Conservation (phyloP, 169 alveolate genomes). For the Plasmodium billcollinsi region DNA sequence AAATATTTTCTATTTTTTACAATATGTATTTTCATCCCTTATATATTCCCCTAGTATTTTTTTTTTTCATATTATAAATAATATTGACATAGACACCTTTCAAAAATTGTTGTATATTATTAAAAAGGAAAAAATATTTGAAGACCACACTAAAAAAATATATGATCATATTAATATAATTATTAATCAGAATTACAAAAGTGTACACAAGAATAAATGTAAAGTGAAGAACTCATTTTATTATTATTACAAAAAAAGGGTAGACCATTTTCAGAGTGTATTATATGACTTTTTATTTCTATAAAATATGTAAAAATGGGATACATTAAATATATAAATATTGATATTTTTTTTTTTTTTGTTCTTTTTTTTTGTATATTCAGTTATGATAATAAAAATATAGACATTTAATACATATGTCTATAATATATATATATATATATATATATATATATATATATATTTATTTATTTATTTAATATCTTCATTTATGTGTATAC, state of each 20-base stretch:
- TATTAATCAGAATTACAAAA: constrained; percentile 16
- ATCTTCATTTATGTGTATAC: too few species aligned
- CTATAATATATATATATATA: too few species aligned
- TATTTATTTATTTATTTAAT: too few species aligned
- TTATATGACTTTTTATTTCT: constrained; percentile 64
- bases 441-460: too few species aligned
- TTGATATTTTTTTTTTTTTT: too few species aligned
- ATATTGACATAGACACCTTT: constrained; percentile 12
- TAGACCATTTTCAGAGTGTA: constrained; percentile 39
- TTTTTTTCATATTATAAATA: constrained; percentile 24
- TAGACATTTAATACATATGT: too few species aligned
- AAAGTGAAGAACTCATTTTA: background rate
- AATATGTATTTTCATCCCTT: constrained; percentile 23
- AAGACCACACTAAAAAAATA: constrained; percentile 27
- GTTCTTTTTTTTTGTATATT: too few species aligned
- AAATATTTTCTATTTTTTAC: constrained; percentile 34
- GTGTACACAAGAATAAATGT: background rate
- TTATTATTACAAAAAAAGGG: constrained; percentile 1
- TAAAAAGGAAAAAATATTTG: constrained; percentile 11
- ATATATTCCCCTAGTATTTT: constrained; percentile 20
- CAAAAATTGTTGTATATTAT: constrained; percentile 22
- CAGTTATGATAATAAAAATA: too few species aligned
- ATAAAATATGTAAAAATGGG: background rate
- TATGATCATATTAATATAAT: constrained; percentile 31
- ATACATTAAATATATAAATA: too few species aligned